These are phyloP conservation scores for Thraustotheca clavata DNA, from an alignment of 352 stramenopile species.

Conservation along the genomic window DNA sequence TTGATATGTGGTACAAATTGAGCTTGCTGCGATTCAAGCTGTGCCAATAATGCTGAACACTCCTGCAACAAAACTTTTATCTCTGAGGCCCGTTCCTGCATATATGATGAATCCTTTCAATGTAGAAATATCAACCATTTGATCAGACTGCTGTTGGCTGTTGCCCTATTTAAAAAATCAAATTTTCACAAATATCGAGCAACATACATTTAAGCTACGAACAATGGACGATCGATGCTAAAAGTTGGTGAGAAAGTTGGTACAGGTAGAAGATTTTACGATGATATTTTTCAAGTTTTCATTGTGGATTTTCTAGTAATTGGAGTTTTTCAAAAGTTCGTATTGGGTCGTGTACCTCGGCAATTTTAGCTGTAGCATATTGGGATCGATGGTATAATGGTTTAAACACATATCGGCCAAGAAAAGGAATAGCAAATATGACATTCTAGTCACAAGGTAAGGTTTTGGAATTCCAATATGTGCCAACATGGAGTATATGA, in stretches of 20 bases:
- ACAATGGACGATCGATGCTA: neutral
- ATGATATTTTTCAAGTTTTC: too few relatives aligned
- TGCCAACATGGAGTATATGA: constrained; percentile 4
- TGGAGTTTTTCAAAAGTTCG: neutral
- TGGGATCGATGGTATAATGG: constrained; percentile 1
- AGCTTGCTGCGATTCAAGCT: too few relatives aligned
- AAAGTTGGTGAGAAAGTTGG: neutral
- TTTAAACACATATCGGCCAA: constrained; percentile 4
- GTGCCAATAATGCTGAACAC: too few relatives aligned
- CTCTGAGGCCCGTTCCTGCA: too few relatives aligned
- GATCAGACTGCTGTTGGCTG: too few relatives aligned
- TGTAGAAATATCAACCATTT: too few relatives aligned
- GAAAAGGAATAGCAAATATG: neutral
- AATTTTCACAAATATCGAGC: too few relatives aligned
- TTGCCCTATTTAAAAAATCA: too few relatives aligned
- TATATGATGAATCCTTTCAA: too few relatives aligned
- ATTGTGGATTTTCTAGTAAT: neutral
- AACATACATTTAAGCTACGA: too few relatives aligned
- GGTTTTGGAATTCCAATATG: neutral
- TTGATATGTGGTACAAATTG: neutral
- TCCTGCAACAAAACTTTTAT: too few relatives aligned
- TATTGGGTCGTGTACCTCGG: neutral
- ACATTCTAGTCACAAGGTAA: neutral
- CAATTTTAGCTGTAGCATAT: neutral
- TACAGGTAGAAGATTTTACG: too few relatives aligned